Evolutionary conservation across 2,329 filamentous ascomycete species (phyloP), one percentile per base, ranked within the genome.

Genomic region (Xylariales sp.): DNA sequence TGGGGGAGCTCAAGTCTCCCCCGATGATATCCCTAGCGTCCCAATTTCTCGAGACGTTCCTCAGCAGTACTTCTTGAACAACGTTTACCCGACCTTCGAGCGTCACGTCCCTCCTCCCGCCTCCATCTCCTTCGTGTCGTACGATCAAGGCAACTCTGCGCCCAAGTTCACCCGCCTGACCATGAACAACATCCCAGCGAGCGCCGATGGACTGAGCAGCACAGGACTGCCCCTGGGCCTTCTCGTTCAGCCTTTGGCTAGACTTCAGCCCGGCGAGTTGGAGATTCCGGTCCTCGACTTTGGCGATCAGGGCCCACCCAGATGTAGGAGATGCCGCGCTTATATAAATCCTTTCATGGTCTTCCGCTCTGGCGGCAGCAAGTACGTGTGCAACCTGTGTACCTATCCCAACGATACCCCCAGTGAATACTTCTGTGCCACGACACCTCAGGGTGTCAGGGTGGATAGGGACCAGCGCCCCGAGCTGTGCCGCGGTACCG

Each of bases 341-440:
- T 98, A 98, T 65, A 94, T 98, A 66, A 98, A 98, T 57, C 93
- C 93, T 2, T 98, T 98, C 60, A 97, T 98, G 93, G 86, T 90
- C 57, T 98, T 98, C 73, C 79, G 85, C 42, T 84, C 85, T 13
- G 91, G 91, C 25, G 93, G 93, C 40, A 95, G 91, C 66, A 95
- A 95, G 60, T 94, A 95, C 59, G 88, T 95, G 37, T 98, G 93
- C 69, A 98, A 98, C 57, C 87, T 98, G 66, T 98, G 93, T 67
- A 93, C 86, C 16, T 95, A 97, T 60, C 89, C 93, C 34, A 98
- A 97, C 59, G 93, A 98, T 55, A 94, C 94, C 1, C 72, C 88
- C 0, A 66, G 86, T 2, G 91, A 96, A 57, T 98, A 98, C 63
- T 98, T 95, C 60, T 85, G 88, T 38, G 90, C 93, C 14, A 88